A percentile compares a stretch with the other conserved stretches of the same genome.
Conservation (phyloP, 2,329 filamentous ascomycete genomes). For the Beauveria varroae region DNA sequence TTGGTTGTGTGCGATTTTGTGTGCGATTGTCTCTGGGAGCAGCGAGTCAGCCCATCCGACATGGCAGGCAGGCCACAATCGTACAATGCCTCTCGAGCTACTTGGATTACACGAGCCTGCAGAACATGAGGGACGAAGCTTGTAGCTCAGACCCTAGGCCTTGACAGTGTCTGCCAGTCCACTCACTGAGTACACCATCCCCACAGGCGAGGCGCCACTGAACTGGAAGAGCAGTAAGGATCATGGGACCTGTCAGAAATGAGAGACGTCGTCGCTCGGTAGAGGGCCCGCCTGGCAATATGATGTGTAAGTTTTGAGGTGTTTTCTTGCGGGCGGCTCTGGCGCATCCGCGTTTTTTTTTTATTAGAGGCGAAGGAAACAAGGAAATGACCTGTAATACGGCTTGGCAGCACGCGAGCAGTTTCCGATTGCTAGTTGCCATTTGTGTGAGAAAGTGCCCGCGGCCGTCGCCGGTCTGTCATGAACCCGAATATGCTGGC, state of each 20-base stretch:
- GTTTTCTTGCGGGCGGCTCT: neutral
- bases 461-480: neutral
- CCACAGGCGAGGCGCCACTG: conserved; percentile 6
- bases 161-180: neutral
- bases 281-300: neutral
- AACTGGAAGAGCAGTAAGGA: neutral
- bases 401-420: conserved; percentile 6
- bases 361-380: neutral
- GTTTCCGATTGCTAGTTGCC: neutral
- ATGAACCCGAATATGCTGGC: neutral
- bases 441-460: neutral
- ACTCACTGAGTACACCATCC: neutral
- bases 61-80: neutral
- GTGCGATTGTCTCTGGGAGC: neutral
- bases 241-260: conserved; percentile 5
- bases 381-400: neutral
- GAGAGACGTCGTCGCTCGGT: neutral
- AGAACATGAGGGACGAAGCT: neutral
- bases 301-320: conserved; percentile 8
- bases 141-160: neutral
- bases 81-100: neutral
- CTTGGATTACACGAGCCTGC: neutral
- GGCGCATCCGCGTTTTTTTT: neutral
- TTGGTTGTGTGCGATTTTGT: neutral
- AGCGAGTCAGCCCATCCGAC: neutral